Evolutionary conservation across 805 yeast genomes (phyloP), one percentile per base, ranked within the genome.

Genomic region (Dipodascopsis tothii): DNA sequence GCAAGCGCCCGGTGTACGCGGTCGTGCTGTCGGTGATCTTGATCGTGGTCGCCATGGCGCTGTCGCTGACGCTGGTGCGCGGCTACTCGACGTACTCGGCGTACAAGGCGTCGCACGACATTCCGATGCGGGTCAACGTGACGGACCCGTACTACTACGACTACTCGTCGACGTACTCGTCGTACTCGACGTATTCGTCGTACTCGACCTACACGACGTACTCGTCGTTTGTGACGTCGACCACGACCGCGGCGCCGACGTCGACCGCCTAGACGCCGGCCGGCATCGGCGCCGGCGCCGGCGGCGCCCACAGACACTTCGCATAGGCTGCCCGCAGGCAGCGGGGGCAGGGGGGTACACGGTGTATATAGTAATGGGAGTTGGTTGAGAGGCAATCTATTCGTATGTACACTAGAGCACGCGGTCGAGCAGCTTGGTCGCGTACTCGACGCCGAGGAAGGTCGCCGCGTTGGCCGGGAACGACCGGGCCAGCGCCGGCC

Each of bases 381-480:
- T n/a, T n/a, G n/a, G n/a, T n/a, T n/a, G n/a, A n/a, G n/a, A n/a
- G n/a, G n/a, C n/a, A n/a, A n/a, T n/a, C n/a, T n/a, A n/a, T n/a
- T n/a, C n/a, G n/a, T n/a, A n/a, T n/a, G n/a, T n/a, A n/a, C n/a
- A n/a, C n/a, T 25, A 25, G 11, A 25, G 9, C 11, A 25, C 14
- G 9, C 30, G 30, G 35, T 47, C 56, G 57, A 68, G 65, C 39
- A 58, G 53, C 41, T 59, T 50, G 56, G 62, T 60, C 19, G 95
- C 84, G 45, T 88, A 59, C 63, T 90, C 98, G 23, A 90, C 97
- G 37, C 97, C 98, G 28, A 86, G 74, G 68, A 90, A 90, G 2
- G 97, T 88, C 5, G 98, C 97, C n/a, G 98, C 98, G 65, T 92
- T 90, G 19, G 97, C 97, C 2, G 97, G 97, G 81, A 92, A 90